These are phyloP conservation scores for Volvox africanus DNA, from an alignment of 139 green algal genomes.

Conservation along the genomic window DNA sequence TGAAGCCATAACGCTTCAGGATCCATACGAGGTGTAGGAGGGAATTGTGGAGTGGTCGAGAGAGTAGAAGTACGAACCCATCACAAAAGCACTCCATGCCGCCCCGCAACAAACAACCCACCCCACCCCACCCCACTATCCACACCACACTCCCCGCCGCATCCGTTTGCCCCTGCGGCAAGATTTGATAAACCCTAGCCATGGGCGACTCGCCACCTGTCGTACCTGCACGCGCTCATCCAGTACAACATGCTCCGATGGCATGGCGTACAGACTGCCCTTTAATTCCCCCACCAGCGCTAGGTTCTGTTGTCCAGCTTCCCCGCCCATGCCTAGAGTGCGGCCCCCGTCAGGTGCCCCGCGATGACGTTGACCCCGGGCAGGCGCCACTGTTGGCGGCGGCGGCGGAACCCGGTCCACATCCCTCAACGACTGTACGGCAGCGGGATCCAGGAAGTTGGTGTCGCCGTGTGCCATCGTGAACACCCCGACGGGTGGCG, in stretches of 20 bases:
- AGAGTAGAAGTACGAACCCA: too few relatives aligned
- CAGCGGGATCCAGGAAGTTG: slow-evolving; percentile 54
- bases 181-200: too few relatives aligned
- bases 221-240: slow-evolving; percentile 40
- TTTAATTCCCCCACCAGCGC: slow-evolving; percentile 68
- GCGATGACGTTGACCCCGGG: neutral
- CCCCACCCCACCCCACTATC: slow-evolving; percentile 1
- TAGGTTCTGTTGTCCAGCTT: neutral
- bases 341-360: neutral
- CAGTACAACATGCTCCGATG: slow-evolving; percentile 64
- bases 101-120: too few relatives aligned
- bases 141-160: neutral
- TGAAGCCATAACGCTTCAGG: too few relatives aligned
- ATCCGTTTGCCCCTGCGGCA: neutral
- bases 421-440: neutral
- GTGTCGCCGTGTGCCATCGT: neutral
- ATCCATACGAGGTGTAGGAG: too few relatives aligned
- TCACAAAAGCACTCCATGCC: too few relatives aligned
- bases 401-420: neutral
- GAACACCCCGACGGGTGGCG: slow-evolving; percentile 78
- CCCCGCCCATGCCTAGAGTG: neutral
- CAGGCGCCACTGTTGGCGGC: neutral
- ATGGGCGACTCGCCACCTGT: too few relatives aligned
- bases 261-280: slow-evolving; percentile 74
- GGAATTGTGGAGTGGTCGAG: too few relatives aligned